Conservation (phyloP, 2,329 filamentous ascomycete genomes). For the Fusarium tupiense region DNA sequence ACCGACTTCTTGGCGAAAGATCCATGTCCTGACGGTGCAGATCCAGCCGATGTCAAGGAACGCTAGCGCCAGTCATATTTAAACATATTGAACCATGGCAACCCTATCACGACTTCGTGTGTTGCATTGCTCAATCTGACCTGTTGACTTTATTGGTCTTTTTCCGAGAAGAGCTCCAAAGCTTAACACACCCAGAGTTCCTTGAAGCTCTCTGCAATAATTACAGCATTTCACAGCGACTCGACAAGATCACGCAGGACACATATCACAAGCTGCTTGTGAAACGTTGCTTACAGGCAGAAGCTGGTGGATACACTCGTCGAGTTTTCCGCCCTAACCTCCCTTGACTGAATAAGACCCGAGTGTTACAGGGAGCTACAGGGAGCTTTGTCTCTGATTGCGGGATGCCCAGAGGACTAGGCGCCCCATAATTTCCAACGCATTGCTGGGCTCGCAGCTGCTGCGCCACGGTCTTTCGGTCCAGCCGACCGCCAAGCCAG, state of each 20-base stretch:
- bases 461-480: conserved; percentile 45
- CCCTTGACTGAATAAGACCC: conserved; percentile 28
- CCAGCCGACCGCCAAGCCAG: conserved; percentile 45
- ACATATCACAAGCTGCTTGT: conserved; percentile 4
- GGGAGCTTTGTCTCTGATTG: conserved; percentile 34
- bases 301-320: conserved; percentile 32
- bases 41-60: conserved; percentile 42
- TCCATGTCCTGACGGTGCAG: conserved; percentile 44
- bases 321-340: conserved; percentile 35
- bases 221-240: not conserved
- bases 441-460: conserved; percentile 39
- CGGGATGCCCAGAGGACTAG: conserved; percentile 39
- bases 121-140: conserved; percentile 16
- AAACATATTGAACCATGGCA: conserved; percentile 41
- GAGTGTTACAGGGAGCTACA: conserved; percentile 38
- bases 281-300: conserved; percentile 28
- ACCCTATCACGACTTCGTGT: conserved; percentile 41
- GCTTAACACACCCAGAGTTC: not conserved
- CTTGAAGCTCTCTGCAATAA: not conserved
- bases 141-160: conserved; percentile 11
- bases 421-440: conserved; percentile 42
- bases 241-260: not conserved
- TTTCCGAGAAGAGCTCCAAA: not conserved
- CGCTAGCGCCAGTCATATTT: conserved; percentile 42
- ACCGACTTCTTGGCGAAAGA: conserved; percentile 43